Percentiles rank a stretch among this genome's conserved stretches.
These are phyloP conservation scores for sunflower (Helianthus annuus) DNA, from an alignment of 129 eudicot genomes.

Conservation along the genomic window HanXRQr2.0-SUNRISE NC_035437.2:167456162-167456661, in stretches of 20 bases:
- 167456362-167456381: slow-evolving; percentile 33
- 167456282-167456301: too few species aligned
- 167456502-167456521: slow-evolving; percentile 44
- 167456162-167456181: too few species aligned
- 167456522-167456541: slow-evolving; percentile 59
- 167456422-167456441: background rate
- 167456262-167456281: too few species aligned
- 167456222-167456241: too few species aligned
- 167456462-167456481: background rate
- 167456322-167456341: too few species aligned
- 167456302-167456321: too few species aligned
- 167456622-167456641: slow-evolving; percentile 67
- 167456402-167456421: slow-evolving; percentile 17
- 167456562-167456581: slow-evolving; percentile 68
- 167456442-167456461: background rate
- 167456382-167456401: slow-evolving; percentile 39
- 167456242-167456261: too few species aligned
- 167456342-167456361: too few species aligned
- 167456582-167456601: slow-evolving; percentile 90
- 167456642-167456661: slow-evolving; percentile 84
- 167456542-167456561: slow-evolving; percentile 56
- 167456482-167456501: background rate
- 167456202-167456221: too few species aligned
- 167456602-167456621: slow-evolving; percentile 41
- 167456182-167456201: too few species aligned